Evolutionary conservation across 345 rosid genomes (phyloP).

Genomic region (Alliaria petiolata): DNA sequence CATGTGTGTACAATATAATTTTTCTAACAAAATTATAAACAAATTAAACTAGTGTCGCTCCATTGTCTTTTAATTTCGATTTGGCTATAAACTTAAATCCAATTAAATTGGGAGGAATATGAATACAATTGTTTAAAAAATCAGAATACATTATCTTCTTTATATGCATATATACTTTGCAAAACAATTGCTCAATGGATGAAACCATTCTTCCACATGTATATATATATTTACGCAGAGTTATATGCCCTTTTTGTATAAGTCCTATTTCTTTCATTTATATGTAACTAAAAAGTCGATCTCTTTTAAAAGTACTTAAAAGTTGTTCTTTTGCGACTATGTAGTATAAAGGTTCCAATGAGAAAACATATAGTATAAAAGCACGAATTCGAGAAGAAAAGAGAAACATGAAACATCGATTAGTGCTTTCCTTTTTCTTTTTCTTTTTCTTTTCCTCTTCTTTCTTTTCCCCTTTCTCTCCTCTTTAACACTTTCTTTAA

Average conservation of each 20-base stretch:
- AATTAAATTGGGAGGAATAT: neutral
- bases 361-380: conserved; percentile 28
- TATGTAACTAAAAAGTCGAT: conserved; percentile 18
- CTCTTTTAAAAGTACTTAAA: conserved; percentile 31
- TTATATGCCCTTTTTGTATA: conserved; percentile 10
- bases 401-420: conserved; percentile 26
- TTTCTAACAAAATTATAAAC: neutral
- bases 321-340: conserved; percentile 30
- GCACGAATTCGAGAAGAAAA: conserved; percentile 18
- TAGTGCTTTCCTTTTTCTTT: conserved; percentile 29
- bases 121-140: neutral
- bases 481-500: conserved; percentile 29
- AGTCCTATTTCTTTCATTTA: neutral
- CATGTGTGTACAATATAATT: neutral
- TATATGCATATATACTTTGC: neutral
- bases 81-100: neutral
- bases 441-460: conserved; percentile 5
- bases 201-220: neutral
- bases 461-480: conserved; percentile 7
- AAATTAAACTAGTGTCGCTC: neutral
- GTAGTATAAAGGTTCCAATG: conserved; percentile 24
- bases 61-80: neutral
- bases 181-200: neutral
- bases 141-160: neutral
- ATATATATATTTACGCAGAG: conserved; percentile 6